Base-by-base conservation (phyloP, 805 yeast genomes). In the Starmerella potacharoeniae region DNA sequence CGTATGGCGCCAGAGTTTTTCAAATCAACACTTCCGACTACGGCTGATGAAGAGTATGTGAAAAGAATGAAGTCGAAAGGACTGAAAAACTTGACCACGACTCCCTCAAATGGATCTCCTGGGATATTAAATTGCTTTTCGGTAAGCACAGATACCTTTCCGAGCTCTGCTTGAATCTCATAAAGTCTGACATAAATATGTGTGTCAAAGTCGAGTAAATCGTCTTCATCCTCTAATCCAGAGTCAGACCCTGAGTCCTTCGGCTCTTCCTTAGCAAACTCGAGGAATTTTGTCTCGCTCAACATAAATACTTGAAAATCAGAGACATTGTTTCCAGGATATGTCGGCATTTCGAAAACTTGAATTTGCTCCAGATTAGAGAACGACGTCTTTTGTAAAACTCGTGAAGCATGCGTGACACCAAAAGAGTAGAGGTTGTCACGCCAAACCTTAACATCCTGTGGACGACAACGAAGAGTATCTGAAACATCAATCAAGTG, bases 81-180 rank as follows among this genome's bases (percentile, higher is more conserved):
- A 7, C 16, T 10, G 22, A 28, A 34, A 16, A 54, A 48, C 34
- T 54, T 56, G 9, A 56, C 53, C 22, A 51, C 28, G 5, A 54
- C n/a, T 14, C 51, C 59, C 28, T 56, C 59, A 22, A 11, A 50
- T 2, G 59, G 55, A n/a, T 56, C 59, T 14, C 59, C 59, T 2
- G 33, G 29, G 4, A 56, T 4, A 3, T 41, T 31, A 28, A 46
- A 29, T 6, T 41, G 14, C 22, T 51, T 33, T 10, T 50, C 45
- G 22, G 9, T 4, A 2, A 54, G 31, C 31, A n/a, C 10, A 4
- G 11, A 4, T 6, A 28, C 10, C 22, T 31, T 33, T 3, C 16
- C 22, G 3, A 7, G 5, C n/a, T 36, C 52, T 5, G 44, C 2
- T 13, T 30, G 33, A 2, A 53, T 17, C 30, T 50, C 47, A 16